Conservation (phyloP, 1,139 yeast genomes). For the Diutina rugosa region DNA sequence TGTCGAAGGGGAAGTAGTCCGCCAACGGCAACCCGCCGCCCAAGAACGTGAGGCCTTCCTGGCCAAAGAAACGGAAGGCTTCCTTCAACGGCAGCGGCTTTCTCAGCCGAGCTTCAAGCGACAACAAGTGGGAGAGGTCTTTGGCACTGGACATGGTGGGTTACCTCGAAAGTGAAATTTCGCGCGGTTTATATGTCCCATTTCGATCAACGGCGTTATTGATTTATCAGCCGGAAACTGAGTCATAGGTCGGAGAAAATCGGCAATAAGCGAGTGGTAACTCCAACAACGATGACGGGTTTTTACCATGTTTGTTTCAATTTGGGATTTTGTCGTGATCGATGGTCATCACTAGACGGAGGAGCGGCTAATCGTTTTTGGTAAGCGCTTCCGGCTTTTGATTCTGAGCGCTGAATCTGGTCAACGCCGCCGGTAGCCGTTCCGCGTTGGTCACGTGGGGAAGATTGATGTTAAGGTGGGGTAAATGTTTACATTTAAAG, state of each 20-base stretch:
- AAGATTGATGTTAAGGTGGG: background rate
- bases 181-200: background rate
- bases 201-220: background rate
- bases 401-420: background rate
- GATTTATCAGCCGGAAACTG: background rate
- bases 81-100: conserved; percentile 69
- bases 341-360: background rate
- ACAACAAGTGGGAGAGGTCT: conserved; percentile 64
- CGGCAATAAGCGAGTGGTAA: background rate
- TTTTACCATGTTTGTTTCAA: no score
- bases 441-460: background rate
- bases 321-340: no score
- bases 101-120: conserved; percentile 70
- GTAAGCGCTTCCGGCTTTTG: background rate
- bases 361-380: background rate
- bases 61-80: conserved; percentile 64
- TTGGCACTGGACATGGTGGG: conserved; percentile 21
- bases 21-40: conserved; percentile 95
- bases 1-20: conserved; percentile 85
- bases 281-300: no score
- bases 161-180: background rate
- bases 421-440: background rate
- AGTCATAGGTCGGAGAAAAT: background rate
- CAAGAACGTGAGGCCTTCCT: conserved; percentile 71
- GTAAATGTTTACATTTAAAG: background rate